phyloP scores from a whole-genome alignment of 192 early-diverging fungal species.

The Paraglomus brasilianum region DNA sequence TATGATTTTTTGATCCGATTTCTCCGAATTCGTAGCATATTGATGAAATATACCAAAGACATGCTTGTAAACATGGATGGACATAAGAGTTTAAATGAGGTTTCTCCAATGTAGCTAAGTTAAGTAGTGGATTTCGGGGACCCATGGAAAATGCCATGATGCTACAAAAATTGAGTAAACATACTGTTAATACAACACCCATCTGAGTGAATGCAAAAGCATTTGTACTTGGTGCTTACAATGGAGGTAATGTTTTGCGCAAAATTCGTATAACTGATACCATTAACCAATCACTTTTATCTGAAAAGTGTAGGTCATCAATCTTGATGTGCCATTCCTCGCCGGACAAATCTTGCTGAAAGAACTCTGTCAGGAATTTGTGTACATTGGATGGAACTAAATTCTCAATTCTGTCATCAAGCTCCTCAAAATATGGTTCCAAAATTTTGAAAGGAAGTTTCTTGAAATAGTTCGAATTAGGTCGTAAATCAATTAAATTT shows the following conservation, averaged over 20 bases:
- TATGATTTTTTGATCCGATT: slow-evolving; percentile 27
- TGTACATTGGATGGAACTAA: slow-evolving; percentile 28
- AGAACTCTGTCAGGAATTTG: slow-evolving; percentile 21
- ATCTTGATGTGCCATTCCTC: slow-evolving; percentile 29
- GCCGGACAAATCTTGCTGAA: slow-evolving; percentile 17
- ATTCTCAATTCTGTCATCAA: slow-evolving; percentile 24
- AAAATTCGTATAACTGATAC: slow-evolving; percentile 21
- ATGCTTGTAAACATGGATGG: slow-evolving; percentile 21
- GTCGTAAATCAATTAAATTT: not conserved
- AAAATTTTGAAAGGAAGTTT: slow-evolving; percentile 6
- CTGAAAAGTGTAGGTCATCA: slow-evolving; percentile 9
- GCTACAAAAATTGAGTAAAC: slow-evolving; percentile 18
- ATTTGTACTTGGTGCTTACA: slow-evolving; percentile 22
- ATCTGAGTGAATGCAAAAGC: not conserved
- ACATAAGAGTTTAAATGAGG: slow-evolving; percentile 27
- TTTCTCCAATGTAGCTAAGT: slow-evolving; percentile 26
- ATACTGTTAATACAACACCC: not conserved
- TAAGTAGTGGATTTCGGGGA: slow-evolving; percentile 22
- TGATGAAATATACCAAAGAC: slow-evolving; percentile 27
- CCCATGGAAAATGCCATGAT: slow-evolving; percentile 28
- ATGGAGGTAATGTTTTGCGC: slow-evolving; percentile 19
- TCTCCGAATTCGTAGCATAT: slow-evolving; percentile 28
- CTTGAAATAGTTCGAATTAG: slow-evolving; percentile 14
- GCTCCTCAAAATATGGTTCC: slow-evolving; percentile 14
- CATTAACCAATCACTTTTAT: slow-evolving; percentile 24